Conservation (phyloP, 768 basidiomycete genomes). For the Tulasnella sp. region DNA sequence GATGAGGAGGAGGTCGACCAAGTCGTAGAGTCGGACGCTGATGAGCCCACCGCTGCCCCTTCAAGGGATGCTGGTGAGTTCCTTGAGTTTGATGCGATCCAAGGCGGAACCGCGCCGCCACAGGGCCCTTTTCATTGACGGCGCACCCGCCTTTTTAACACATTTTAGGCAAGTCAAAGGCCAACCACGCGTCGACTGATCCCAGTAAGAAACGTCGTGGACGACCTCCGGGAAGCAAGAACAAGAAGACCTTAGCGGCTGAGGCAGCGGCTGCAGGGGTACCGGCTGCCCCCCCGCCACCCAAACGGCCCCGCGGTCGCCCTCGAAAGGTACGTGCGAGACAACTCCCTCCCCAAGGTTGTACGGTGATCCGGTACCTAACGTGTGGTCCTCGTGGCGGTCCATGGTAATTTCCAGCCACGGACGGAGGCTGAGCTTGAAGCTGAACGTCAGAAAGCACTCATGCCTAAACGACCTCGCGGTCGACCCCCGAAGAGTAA, state of each 20-base stretch:
- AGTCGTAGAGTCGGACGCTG: conserved; percentile 7
- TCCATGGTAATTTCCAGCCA: conserved; percentile 16
- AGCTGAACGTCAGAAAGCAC: conserved; percentile 33
- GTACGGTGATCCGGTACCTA: background rate
- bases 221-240: conserved; percentile 85
- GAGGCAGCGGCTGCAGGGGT: conserved; percentile 33
- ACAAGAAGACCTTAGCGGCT: conserved; percentile 47
- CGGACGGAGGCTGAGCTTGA: conserved; percentile 32
- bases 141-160: background rate
- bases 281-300: conserved; percentile 34
- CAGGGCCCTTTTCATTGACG: conserved; percentile 36
- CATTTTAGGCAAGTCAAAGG: conserved; percentile 3
- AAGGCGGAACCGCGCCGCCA: conserved; percentile 33
- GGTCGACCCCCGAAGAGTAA: conserved; percentile 24
- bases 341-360: conserved; percentile 8
- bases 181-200: conserved; percentile 32
- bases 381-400: conserved; percentile 15
- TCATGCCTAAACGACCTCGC: conserved; percentile 32
- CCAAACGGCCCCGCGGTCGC: conserved; percentile 49
- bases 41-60: background rate
- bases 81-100: conserved; percentile 26
- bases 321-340: conserved; percentile 47
- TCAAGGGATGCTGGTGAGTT: background rate
- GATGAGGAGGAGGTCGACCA: conserved; percentile 22
- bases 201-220: conserved; percentile 76